Conservation (phyloP, 352 stramenopile genomes). For the Phytophthora capsici region DNA sequence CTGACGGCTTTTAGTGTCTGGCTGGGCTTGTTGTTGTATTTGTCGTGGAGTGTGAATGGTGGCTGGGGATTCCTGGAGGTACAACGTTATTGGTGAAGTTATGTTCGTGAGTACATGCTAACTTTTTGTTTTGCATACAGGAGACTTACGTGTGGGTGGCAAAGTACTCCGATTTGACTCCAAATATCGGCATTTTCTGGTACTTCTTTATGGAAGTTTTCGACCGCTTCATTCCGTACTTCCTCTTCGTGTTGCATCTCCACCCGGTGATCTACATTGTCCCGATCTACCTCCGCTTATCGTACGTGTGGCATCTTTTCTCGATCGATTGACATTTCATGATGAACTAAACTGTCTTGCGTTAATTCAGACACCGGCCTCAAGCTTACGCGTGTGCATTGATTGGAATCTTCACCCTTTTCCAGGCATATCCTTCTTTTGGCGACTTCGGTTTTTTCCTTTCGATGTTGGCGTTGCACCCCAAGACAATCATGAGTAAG, state of each 20-base stretch:
- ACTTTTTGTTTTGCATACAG: constrained; percentile 24
- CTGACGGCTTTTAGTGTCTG: constrained; percentile 30
- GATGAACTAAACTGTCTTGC: too few relatives aligned
- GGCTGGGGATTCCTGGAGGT: constrained; percentile 75
- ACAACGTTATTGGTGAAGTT: not conserved
- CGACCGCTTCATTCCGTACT: constrained; percentile 87
- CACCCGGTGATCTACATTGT: constrained; percentile 85
- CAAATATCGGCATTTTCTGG: constrained; percentile 89
- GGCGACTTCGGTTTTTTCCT: constrained; percentile 86
- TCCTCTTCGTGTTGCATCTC: constrained; percentile 81
- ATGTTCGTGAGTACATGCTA: not conserved
- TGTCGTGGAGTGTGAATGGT: constrained; percentile 63
- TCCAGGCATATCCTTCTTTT: constrained; percentile 82
- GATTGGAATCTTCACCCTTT: constrained; percentile 79
- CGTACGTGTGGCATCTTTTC: constrained; percentile 41
- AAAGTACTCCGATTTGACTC: constrained; percentile 82
- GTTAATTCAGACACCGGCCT: constrained; percentile 55
- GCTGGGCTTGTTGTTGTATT: constrained; percentile 48
- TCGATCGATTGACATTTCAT: not conserved
- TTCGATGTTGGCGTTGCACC: constrained; percentile 67
- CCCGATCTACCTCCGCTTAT: constrained; percentile 78
- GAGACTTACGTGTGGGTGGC: constrained; percentile 86
- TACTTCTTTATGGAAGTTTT: constrained; percentile 92
- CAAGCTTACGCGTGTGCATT: constrained; percentile 72
- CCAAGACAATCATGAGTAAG: constrained; percentile 82